These are phyloP conservation scores for Pythium folliculosum DNA, from an alignment of 352 stramenopile species.

Conservation along the genomic window DNA sequence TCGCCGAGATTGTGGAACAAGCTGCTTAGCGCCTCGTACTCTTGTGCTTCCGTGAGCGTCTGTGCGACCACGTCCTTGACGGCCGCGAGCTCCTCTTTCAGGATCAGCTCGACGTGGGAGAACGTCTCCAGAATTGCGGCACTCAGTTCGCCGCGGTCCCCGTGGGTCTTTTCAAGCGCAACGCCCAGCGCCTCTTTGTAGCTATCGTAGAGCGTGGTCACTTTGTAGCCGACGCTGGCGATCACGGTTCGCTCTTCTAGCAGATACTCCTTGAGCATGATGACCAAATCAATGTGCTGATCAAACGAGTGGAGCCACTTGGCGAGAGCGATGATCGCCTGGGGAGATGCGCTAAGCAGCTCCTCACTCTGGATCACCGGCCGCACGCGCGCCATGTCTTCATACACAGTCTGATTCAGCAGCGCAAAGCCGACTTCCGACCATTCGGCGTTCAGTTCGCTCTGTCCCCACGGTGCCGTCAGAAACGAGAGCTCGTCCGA, in stretches of 20 bases:
- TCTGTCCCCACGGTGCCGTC: constrained; percentile 47
- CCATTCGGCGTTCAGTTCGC: constrained; percentile 46
- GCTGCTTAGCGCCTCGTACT: constrained; percentile 63
- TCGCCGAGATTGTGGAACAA: constrained; percentile 66
- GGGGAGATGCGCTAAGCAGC: constrained; percentile 47
- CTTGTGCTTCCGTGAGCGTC: constrained; percentile 48
- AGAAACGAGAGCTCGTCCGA: constrained; percentile 34
- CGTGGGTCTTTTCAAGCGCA: constrained; percentile 54
- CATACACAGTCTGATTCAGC: constrained; percentile 57
- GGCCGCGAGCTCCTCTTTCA: constrained; percentile 52
- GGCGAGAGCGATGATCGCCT: constrained; percentile 53
- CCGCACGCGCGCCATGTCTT: constrained; percentile 59
- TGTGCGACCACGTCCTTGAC: constrained; percentile 56
- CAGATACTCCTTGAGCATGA: constrained; percentile 68
- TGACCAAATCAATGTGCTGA: constrained; percentile 55
- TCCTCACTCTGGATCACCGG: constrained; percentile 49
- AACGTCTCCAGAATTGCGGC: constrained; percentile 49
- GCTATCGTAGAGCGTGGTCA: constrained; percentile 61
- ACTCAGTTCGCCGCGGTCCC: constrained; percentile 46
- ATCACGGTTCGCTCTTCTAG: constrained; percentile 63
- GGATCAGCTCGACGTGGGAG: constrained; percentile 51
- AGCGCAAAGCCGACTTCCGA: constrained; percentile 51
- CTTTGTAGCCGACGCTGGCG: constrained; percentile 54
- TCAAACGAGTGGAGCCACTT: constrained; percentile 71
- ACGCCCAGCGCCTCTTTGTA: constrained; percentile 53